These are phyloP conservation scores for Eremothecium cymbalariae DNA, from an alignment of 1,139 yeast species.

Conservation along the genomic window DNA sequence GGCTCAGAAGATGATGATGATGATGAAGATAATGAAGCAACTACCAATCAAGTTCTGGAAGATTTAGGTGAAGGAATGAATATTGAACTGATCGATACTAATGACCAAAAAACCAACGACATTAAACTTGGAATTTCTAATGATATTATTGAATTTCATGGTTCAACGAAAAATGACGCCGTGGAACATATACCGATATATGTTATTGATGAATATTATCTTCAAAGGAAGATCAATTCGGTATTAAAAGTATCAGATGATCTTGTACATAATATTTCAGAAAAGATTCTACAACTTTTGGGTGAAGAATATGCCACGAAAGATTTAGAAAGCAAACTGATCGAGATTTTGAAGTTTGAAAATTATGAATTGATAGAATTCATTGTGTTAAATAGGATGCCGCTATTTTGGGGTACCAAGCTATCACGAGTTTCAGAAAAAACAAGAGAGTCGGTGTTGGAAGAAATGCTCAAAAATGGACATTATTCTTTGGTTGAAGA, in stretches of 20 bases:
- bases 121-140: slow-evolving; percentile 3
- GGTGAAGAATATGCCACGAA: slow-evolving; percentile 7
- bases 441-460: slow-evolving; percentile 31
- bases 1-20: slow-evolving; percentile 31
- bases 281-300: slow-evolving; percentile 18
- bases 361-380: slow-evolving; percentile 42
- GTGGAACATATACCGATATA: slow-evolving; percentile 22
- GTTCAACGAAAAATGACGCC: slow-evolving; percentile 9
- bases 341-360: slow-evolving; percentile 44
- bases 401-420: slow-evolving; percentile 48
- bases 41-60: too few species aligned
- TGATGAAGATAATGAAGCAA: slow-evolving; percentile 26
- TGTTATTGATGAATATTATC: slow-evolving; percentile 45
- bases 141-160: slow-evolving; percentile 4
- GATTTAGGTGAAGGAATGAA: slow-evolving; percentile 23
- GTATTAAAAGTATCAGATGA: slow-evolving; percentile 34
- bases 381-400: slow-evolving; percentile 45
- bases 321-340: slow-evolving; percentile 20
- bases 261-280: slow-evolving; percentile 33
- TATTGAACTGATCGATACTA: slow-evolving; percentile 22
- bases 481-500: slow-evolving; percentile 31
- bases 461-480: slow-evolving; percentile 33
- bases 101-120: slow-evolving; percentile 8
- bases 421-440: slow-evolving; percentile 36
- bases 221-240: slow-evolving; percentile 38